Conservation (phyloP, 805 yeast genomes). For the Pichia rugopelliculosa region DNA sequence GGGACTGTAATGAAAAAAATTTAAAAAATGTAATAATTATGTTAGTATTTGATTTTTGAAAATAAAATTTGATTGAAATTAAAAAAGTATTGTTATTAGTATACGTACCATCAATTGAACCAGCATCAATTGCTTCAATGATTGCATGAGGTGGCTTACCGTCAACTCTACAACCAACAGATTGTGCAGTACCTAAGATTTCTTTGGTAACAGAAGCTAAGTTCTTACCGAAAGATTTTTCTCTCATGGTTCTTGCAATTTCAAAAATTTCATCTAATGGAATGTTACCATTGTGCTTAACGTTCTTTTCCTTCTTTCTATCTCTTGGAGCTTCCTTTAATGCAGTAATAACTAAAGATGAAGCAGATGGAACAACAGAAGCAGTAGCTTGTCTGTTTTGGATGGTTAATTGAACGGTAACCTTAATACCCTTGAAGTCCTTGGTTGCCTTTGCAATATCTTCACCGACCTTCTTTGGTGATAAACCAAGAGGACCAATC, state of each 20-base stretch:
- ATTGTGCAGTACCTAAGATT: slow-evolving; percentile 99
- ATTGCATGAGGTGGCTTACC: slow-evolving; percentile 99
- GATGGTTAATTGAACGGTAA: slow-evolving; percentile 95
- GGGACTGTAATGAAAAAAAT: slow-evolving; percentile 36
- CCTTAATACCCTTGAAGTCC: slow-evolving; percentile 98
- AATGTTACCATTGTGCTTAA: slow-evolving; percentile 98
- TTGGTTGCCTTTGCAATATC: slow-evolving; percentile 99
- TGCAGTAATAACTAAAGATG: slow-evolving; percentile 97
- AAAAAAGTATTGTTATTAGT: slow-evolving; percentile 23
- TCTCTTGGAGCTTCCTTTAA: slow-evolving; percentile 99
- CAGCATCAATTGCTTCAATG: slow-evolving; percentile 97
- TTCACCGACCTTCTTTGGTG: slow-evolving; percentile 99
- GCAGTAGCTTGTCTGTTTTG: slow-evolving; percentile 99
- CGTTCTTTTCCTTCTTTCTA: slow-evolving; percentile 99
- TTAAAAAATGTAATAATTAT: not conserved
- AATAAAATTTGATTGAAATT: not conserved
- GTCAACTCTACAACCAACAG: slow-evolving; percentile 98
- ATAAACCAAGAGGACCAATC: slow-evolving; percentile 99
- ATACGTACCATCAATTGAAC: slow-evolving; percentile 77
- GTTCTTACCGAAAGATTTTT: slow-evolving; percentile 96
- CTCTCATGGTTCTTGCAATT: slow-evolving; percentile 96
- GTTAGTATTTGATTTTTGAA: slow-evolving; percentile 7
- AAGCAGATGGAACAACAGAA: slow-evolving; percentile 99
- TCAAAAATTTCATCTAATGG: slow-evolving; percentile 94
- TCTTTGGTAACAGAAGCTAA: slow-evolving; percentile 97